Evolutionary conservation across 768 basidiomycete species (phyloP).

Genomic region (Boletus vinaceobasis): DNA sequence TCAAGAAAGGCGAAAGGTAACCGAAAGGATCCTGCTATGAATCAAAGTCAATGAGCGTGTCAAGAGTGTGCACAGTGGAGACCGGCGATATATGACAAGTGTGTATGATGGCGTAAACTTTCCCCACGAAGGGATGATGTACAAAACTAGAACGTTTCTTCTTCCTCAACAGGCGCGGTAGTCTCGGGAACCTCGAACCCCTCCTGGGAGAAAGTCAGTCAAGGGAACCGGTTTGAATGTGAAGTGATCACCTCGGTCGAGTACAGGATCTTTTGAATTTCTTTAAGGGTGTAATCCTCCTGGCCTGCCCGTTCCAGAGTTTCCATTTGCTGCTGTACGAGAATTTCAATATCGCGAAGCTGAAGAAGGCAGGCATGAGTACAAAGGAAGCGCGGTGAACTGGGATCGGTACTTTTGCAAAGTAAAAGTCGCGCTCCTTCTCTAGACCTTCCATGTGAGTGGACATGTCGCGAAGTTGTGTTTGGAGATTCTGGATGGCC

Average conservation of each 20-base stretch:
- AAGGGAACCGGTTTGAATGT: background rate
- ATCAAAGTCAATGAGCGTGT: constrained; percentile 19
- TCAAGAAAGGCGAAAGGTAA: constrained; percentile 11
- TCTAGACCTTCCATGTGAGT: constrained; percentile 84
- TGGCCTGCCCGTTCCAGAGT: constrained; percentile 52
- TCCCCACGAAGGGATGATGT: constrained; percentile 9
- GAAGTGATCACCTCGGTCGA: constrained; percentile 78
- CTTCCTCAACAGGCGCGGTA: constrained; percentile 58
- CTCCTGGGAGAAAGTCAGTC: constrained; percentile 50
- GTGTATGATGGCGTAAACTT: constrained; percentile 11
- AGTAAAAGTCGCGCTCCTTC: constrained; percentile 98
- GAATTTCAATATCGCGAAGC: constrained; percentile 95
- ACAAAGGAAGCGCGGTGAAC: constrained; percentile 2
- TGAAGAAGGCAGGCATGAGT: constrained; percentile 31
- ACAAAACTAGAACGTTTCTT: constrained; percentile 65
- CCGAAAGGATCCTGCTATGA: constrained; percentile 7
- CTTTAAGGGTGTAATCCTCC: constrained; percentile 58
- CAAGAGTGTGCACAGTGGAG: constrained; percentile 3
- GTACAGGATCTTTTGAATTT: constrained; percentile 92
- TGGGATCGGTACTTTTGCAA: constrained; percentile 72
- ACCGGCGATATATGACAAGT: constrained; percentile 1
- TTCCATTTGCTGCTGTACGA: constrained; percentile 80
- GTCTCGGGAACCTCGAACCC: constrained; percentile 89
- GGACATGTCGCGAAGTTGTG: constrained; percentile 79
- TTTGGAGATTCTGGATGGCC: constrained; percentile 62